Evolutionary conservation across 257 asterid genomes (phyloP), one percentile per base, ranked within the genome.

Genomic region (Solanum peruvianum): DNA sequence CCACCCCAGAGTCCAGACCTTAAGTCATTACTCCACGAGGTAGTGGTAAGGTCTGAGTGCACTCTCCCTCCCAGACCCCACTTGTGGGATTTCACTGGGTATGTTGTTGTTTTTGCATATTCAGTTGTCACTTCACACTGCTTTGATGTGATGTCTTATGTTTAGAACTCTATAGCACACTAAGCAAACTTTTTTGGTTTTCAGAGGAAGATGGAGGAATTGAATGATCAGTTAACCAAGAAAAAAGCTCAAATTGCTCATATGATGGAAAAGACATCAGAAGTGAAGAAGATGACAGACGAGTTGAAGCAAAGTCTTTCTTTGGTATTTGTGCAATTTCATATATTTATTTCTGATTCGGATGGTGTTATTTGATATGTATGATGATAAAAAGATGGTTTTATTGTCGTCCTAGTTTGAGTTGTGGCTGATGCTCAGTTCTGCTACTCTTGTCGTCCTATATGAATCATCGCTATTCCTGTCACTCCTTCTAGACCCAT

Each of bases 281-380:
- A 97, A 94, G 94, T 92, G 77, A 92, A 93, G 91, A 93, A 93
- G 91, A 90, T 85, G 96, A 93, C 89, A 89, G 96, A 91, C 45
- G 96, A 94, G 49, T 87, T 95, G 91, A 75, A 90, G 87, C 93
- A 94, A 47, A 91, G 85, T 83, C 90, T 87, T 87, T 90, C 96
- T 47, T 90, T 87, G 95, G 99, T 96, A 94, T 87, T 90, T 41
- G 87, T 88, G 62, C 71, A 81, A 27, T 29, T 67, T 31, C 15
- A 42, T 35, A 67, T 37, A 27, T 31, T 86, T 41, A 20, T 86
- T 69, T 29, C 37, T 66, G 83, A 67, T 67, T 85, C 44, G 87
- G 87, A 64, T 85, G 39, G 47, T 16, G 11, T n/a, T 66, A 44
- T 42, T 42, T 64, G 27, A 31, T 44, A 39, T 67, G 76, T 67